Evolutionary conservation across 495 filamentous ascomycete species (phyloP), one percentile per base, ranked within the genome.

Genomic region (Physcia stellaris): DNA sequence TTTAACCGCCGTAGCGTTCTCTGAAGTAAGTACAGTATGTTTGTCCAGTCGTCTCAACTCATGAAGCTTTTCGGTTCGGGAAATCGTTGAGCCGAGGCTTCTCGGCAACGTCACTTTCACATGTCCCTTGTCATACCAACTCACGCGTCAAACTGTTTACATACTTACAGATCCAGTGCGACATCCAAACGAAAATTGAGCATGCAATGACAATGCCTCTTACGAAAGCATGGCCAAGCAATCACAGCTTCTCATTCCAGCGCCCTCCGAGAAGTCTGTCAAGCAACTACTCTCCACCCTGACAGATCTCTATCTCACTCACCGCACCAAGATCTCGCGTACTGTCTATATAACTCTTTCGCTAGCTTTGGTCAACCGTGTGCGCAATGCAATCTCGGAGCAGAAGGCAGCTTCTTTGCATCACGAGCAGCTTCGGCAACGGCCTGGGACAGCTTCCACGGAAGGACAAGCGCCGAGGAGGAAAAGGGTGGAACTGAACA

Each of bases 271-370:
- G 46, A 75, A 75, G 42, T 82, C 80, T 37, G 51, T 94, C 52
- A 81, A 79, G 39, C 68, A 71, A 48, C 63, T 85, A 53, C 63
- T 94, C 55, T 73, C 79, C 43, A 71, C 77, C 45, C 60, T 94
- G 37, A 80, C 80, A 10, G 57, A 61, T 39, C 68, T 81, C 21
- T 98, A 98, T 69, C 72, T 88, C 38, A 64, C 69, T 45, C 72
- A 96, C 64, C 86, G 92, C 41, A 88, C 81, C 26, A 72, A 75
- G 30, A 90, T 98, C 55, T 94, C 87, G 6, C 83, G 87, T 54
- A 77, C 77, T 31, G 78, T 95, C 46, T 96, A 94, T 62, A 67
- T 96, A 26, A 81, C 85, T n/a, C 75, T 98, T 40, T 82, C 92
- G 43, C 65, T 92, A 39, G 83, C 86, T 26, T 75, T 96, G 37